Base-by-base conservation (phyloP, 2,329 filamentous ascomycete genomes). In the Hirsutella rhossiliensis region DNA sequence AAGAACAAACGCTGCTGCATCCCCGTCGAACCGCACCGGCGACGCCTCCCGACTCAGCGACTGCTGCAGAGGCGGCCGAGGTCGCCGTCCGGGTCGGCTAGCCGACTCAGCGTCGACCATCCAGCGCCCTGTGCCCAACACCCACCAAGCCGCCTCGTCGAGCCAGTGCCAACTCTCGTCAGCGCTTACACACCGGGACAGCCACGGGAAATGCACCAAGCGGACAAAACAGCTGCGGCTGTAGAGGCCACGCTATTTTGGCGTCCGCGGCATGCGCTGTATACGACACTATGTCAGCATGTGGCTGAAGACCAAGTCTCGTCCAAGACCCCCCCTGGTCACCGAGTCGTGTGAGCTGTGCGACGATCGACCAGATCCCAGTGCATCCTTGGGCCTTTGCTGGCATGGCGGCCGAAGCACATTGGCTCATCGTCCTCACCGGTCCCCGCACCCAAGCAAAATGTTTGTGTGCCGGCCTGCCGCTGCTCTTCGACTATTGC, bases 401-500 rank as follows among this genome's bases (percentile, higher is more conserved):
- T 36, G 34, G 15, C 13, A 17, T 36, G 4, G 34, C 23, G 5
- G 41, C n/a, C 32, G 34, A 40, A 40, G 45, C 40, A 40, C 38
- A 51, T 49, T 53, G 47, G 48, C 41, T 44, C 39, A 34, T 40
- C 27, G 36, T 29, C 29, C 42, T 54, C 52, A 55, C 53, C 53
- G 53, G 50, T 53, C 50, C 48, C 52, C 52, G 45, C 50, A 47
- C 34, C 36, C 40, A 42, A 34, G 36, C 29, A 41, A 15, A 18
- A 20, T 38, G 37, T n/a, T 19, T 20, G 29, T 29, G 17, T 29
- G 41, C 42, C 39, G 20, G 28, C 42, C 36, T 43, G 36, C 42
- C 42, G 42, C 31, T 17, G 34, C 18, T 37, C n/a, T 37, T n/a
- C 15, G 15, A 11, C 9, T 37, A 11, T 11, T 18, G 13, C n/a